Conservation (phyloP, 2,329 filamentous ascomycete genomes). For the Monilinia laxa region DNA sequence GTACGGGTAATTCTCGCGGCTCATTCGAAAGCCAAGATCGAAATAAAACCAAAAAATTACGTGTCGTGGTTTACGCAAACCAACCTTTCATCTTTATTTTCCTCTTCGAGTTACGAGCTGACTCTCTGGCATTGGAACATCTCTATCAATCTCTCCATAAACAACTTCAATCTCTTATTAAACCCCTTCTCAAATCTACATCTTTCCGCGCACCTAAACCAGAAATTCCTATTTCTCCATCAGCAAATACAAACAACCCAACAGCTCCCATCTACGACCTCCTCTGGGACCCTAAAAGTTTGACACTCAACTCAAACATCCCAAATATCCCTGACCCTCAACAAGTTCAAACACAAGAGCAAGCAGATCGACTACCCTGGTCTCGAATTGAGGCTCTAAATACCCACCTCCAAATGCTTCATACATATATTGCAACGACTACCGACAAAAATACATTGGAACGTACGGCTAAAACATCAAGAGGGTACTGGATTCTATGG, state of each 20-base stretch:
- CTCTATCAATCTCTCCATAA: constrained; percentile 61
- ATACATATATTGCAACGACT: constrained; percentile 50
- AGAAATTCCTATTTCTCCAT: constrained; percentile 30
- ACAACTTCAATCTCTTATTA: constrained; percentile 59
- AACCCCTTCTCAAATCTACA: constrained; percentile 57
- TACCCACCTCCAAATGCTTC: constrained; percentile 64
- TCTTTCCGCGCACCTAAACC: constrained; percentile 56
- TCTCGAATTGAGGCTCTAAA: constrained; percentile 62
- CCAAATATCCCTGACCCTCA: constrained; percentile 61
- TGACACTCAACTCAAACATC: constrained; percentile 62
- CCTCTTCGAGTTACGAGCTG: constrained; percentile 63
- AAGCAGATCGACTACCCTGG: constrained; percentile 46
- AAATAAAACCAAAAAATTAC: constrained; percentile 57
- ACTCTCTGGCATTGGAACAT: constrained; percentile 54
- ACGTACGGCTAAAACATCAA: constrained; percentile 63
- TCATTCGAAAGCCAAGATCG: constrained; percentile 50
- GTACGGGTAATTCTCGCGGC: constrained; percentile 30
- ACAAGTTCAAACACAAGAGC: constrained; percentile 33
- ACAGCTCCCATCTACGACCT: constrained; percentile 56
- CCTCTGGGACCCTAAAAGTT: constrained; percentile 57
- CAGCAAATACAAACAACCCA: constrained; percentile 25
- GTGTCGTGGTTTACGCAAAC: constrained; percentile 71
- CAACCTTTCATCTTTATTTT: constrained; percentile 77
- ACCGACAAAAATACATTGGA: constrained; percentile 51
- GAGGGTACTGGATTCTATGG: constrained; percentile 72